Base-by-base conservation (phyloP, 352 stramenopile species). In the Phytophthora idaei region DNA sequence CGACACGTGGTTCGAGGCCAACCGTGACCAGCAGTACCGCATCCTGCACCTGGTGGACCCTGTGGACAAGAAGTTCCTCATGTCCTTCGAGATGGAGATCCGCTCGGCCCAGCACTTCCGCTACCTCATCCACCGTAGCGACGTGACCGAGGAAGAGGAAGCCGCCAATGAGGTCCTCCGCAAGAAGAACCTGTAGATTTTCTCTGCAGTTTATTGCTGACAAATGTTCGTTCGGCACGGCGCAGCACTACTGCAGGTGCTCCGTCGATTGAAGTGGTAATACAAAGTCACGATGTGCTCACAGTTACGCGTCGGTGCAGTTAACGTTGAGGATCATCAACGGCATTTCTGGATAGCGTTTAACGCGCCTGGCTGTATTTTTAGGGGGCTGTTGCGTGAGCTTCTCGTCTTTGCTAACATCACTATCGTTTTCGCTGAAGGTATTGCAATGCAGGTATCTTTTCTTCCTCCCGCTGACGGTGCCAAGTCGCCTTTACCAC, bases 81-180 rank as follows among this genome's bases (percentile, higher is more conserved):
- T 89, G 57, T 78, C 82, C 4, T 86, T 91, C 36, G 83, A 91
- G 64, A 74, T 89, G 61, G 83, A 91, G 71, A 89, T 91, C 61
- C 83, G 83, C 45, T 85, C 83, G 44, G 69, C 80, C 45, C 76
- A 87, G 65, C 83, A 91, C 66, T 87, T 83, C 61, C 81, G 83
- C 59, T 88, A 89, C 68, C 72, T 87, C 8, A 83, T 91, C 54
- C 76, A 87, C 72, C 80, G 80, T 55, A 74, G 56, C 39, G 80
- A 87, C 54, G 73, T 83, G 32, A 83, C 80, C 11, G 66, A 69
- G 0, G 78, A 87, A 39, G 59, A 89, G 51, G 80, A 85, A 57
- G 73, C 65, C 15, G 74, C 74, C 41, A 87, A 87, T 58, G 80
- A 89, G 25, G 51, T 77, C 9, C 80, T 86, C 53, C 80, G 80